Conservation (phyloP, 2,329 filamentous ascomycete species). For the Pseudocercospora fuligena region DNA sequence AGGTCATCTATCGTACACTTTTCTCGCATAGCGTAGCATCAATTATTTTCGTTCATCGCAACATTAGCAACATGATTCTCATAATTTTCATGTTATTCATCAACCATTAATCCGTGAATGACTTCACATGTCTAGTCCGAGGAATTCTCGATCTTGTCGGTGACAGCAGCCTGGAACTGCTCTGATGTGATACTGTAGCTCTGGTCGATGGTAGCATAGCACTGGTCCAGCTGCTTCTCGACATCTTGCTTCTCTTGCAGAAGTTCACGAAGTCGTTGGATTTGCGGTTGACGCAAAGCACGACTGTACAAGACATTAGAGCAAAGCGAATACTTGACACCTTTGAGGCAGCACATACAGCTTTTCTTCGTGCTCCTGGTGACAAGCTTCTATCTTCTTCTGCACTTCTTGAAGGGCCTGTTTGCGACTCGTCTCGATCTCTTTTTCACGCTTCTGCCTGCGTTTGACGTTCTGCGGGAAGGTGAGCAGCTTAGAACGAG, state of each 20-base stretch:
- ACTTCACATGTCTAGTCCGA: background rate
- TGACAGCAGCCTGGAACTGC: conserved; percentile 30
- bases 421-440: conserved; percentile 20
- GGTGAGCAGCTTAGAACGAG: conserved; percentile 2
- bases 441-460: conserved; percentile 19
- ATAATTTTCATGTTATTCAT: background rate
- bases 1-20: no score
- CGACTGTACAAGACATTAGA: conserved; percentile 9
- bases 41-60: no score
- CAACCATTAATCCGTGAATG: background rate
- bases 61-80: no score
- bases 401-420: conserved; percentile 17
- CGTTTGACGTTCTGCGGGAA: conserved; percentile 9
- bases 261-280: conserved; percentile 31
- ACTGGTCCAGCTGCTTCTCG: conserved; percentile 23
- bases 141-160: conserved; percentile 20
- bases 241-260: conserved; percentile 27
- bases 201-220: conserved; percentile 19
- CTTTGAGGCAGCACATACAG: conserved; percentile 13
- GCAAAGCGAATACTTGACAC: no score
- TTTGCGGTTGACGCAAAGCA: conserved; percentile 25
- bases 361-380: conserved; percentile 12
- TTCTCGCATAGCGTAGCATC: no score
- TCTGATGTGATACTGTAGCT: conserved; percentile 20
- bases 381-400: conserved; percentile 20